Percentiles rank a stretch among this genome's conserved stretches.
Evolutionary conservation across 352 stramenopile species (phyloP).

Genomic region (Phytopythium helicoides): DNA sequence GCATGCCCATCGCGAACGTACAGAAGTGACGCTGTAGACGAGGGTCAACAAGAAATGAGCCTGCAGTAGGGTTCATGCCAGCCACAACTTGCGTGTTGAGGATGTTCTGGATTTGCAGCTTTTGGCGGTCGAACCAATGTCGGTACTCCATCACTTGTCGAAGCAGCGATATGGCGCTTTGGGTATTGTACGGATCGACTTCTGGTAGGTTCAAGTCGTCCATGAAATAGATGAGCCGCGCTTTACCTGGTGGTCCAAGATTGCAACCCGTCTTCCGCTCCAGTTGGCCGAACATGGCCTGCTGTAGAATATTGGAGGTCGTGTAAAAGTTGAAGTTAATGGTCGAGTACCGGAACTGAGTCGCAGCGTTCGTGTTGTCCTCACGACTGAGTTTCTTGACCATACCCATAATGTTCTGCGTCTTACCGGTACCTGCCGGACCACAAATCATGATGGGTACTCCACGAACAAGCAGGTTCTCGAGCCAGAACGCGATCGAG

Average conservation of each 20-base stretch:
- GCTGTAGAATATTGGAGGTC: conserved; percentile 90
- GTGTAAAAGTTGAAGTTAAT: conserved; percentile 99
- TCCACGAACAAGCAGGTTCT: conserved; percentile 89
- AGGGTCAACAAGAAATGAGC: conserved; percentile 93
- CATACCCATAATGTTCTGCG: conserved; percentile 93
- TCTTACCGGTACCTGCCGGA: conserved; percentile 94
- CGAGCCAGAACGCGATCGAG: conserved; percentile 95
- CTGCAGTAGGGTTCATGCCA: conserved; percentile 95
- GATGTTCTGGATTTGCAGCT: conserved; percentile 94
- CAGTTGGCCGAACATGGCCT: conserved; percentile 91
- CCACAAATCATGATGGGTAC: conserved; percentile 95
- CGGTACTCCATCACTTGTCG: conserved; percentile 96
- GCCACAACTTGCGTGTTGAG: conserved; percentile 94
- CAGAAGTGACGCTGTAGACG: conserved; percentile 95
- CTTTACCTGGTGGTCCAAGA: conserved; percentile 91
- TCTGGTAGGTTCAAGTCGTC: conserved; percentile 97
- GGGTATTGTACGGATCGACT: conserved; percentile 95
- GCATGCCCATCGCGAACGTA: conserved; percentile 95
- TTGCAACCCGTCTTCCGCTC: conserved; percentile 95
- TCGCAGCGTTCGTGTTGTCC: conserved; percentile 40
- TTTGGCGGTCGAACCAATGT: conserved; percentile 92
- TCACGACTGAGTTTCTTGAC: conserved; percentile 91
- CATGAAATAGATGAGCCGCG: conserved; percentile 96
- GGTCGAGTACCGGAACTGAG: conserved; percentile 81
- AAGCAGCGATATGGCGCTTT: conserved; percentile 93